Evolutionary conservation across 345 rosid species (phyloP), one percentile per base, ranked within the genome.

Genomic region (Salix udensis): DNA sequence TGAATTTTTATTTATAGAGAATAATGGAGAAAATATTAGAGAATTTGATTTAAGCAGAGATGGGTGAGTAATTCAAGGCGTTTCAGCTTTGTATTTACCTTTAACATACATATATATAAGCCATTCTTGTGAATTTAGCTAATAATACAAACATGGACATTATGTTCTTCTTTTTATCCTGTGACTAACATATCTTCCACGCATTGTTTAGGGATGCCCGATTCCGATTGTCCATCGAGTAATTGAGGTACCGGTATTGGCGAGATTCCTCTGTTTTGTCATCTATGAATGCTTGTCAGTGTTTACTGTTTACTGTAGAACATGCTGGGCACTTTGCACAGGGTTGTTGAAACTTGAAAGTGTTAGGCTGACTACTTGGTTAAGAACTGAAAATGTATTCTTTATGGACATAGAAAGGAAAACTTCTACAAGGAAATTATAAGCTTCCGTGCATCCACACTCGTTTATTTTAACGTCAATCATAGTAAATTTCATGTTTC

Each of bases 211-310:
- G 91, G 91, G 85, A 21, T 80, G 73, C n/a, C 75, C 70, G 11
- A 62, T 86, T 81, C 91, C 91, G 9, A 86, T 88, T 71, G 91
- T 86, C 62, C 89, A 88, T 81, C 84, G 88, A 21, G 89, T 84
- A 28, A 76, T 84, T 72, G 78, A 86, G 89, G 91, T 88, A 70
- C 78, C 75, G 74, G 0, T n/a, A 65, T 21, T 7, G 44, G 24
- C 39, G 28, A 34, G 10, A 66, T 76, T 37, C 70, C 42, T 14
- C 19, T 44, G 12, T 34, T 30, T 69, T 74, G 61, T 72, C 23
- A 71, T 44, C 23, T 46, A 16, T 44, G 14, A 23, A 67, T 67
- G 67, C 24, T 74, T 5, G 23, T 26, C 6, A 15, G 10, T 65
- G 40, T 65, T 44, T 68, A 40, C 6, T 65, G 40, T 65, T 26